Evolutionary conservation across 163 green algal species (phyloP), one percentile per base, ranked within the genome.

Genomic region (Chlamydomonas reinhardtii): DNA sequence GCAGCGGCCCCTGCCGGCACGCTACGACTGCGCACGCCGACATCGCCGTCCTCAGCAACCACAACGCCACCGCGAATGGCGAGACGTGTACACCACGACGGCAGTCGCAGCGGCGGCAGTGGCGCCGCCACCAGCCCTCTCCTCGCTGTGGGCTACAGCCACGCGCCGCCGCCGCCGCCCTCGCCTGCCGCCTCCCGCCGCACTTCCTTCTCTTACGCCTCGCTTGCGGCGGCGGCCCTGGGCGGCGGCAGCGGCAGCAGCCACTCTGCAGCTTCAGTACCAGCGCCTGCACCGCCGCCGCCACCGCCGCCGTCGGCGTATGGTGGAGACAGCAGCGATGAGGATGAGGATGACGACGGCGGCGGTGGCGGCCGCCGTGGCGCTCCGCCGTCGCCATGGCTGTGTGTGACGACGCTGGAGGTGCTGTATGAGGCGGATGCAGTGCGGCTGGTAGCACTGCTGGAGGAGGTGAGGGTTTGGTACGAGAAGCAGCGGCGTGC

Each of bases 341-440:
- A 74, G 37, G 64, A 74, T 3, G 78, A 73, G 20, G 79, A 85
- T 3, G 79, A 73, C 15, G 68, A 73, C 15, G 79, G 62, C 5
- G 71, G 52, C 25, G 32, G 32, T 25, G 16, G 14, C 0, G 80
- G 22, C 31, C 5, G 54, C 31, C 37, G 48, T 27, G 22, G 68
- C 61, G n/a, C 72, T 61, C 61, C 72, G 31, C 31, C 59, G n/a
- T 61, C 61, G 27, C 72, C 82, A 6, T 82, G 72, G 82, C 82
- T 87, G 82, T 87, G 82, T 59, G 61, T 82, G 9, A 87, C 82
- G 24, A 82, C 59, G 15, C 72, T 87, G 61, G 82, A 69, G 39
- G 24, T 87, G 59, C n/a, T 22, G 29, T 65, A 61, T 4, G 71
- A 87, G 82, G 61, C 39, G 22, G 82, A 81, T 31, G 82, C 82